phyloP scores from a whole-genome alignment of 1,284 basidiomycete species.

The Pyrrhoderma lamaoense region DNA sequence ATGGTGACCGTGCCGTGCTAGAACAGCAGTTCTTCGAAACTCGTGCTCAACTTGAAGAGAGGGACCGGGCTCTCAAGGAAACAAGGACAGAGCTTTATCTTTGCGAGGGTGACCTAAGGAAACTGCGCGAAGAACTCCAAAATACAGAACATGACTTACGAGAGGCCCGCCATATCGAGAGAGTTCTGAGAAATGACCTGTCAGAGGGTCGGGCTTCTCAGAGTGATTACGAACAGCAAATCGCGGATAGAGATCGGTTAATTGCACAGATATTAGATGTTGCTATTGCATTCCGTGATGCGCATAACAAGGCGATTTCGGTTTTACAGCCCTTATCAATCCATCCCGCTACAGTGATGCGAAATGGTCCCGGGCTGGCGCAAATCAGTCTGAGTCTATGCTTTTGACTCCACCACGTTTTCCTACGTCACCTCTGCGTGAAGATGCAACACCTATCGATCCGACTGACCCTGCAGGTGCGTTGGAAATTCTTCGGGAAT shows the following conservation, averaged over 20 bases:
- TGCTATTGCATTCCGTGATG: constrained; percentile 63
- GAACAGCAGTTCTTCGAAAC: constrained; percentile 82
- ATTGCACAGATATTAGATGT: constrained; percentile 70
- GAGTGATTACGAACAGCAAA: constrained; percentile 55
- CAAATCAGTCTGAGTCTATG: constrained; percentile 38
- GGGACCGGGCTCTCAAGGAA: constrained; percentile 55
- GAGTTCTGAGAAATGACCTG: constrained; percentile 55
- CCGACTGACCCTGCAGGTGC: constrained; percentile 62
- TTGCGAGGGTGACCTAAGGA: constrained; percentile 53
- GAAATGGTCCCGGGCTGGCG: constrained; percentile 19
- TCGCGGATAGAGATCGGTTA: constrained; percentile 53
- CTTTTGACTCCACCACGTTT: constrained; percentile 40
- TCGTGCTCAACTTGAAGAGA: constrained; percentile 52
- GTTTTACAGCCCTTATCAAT: constrained; percentile 54
- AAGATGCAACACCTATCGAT: constrained; percentile 66
- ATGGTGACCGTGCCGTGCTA: constrained; percentile 83
- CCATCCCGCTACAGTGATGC: constrained; percentile 44
- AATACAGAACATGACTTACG: constrained; percentile 60
- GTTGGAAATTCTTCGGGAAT: constrained; percentile 59
- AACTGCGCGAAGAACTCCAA: constrained; percentile 65
- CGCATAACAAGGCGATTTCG: constrained; percentile 61
- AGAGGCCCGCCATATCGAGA: constrained; percentile 54
- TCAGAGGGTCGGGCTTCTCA: constrained; percentile 53
- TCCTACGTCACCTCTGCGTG: constrained; percentile 40
- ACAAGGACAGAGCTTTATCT: constrained; percentile 50